A percentile compares a stretch with the other conserved stretches of the same genome.
Conservation (phyloP, 306 rosid genomes). For the Dalbergia cultrata region DNA sequence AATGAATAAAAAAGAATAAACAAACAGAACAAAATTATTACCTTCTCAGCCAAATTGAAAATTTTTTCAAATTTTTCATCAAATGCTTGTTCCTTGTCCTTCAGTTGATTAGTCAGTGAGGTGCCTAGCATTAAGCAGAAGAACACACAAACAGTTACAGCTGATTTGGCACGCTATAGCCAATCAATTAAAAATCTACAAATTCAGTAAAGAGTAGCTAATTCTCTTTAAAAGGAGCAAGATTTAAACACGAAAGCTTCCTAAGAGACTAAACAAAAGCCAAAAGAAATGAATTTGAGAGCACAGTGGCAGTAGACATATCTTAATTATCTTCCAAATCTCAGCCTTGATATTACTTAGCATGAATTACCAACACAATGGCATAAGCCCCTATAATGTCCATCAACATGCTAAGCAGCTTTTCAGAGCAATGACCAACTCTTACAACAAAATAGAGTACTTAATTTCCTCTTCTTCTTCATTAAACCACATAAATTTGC, state of each 20-base stretch:
- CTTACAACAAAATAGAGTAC: constrained; percentile 34
- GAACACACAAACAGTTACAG: constrained; percentile 37
- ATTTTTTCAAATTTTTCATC: constrained; percentile 73
- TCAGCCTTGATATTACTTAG: constrained; percentile 37
- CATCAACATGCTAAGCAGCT: constrained; percentile 40
- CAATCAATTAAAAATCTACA: constrained; percentile 35
- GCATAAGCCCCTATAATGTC: constrained; percentile 34
- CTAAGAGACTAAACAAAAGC: constrained; percentile 38
- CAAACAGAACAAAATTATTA: constrained; percentile 37
- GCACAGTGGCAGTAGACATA: constrained; percentile 37
- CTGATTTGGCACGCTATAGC: constrained; percentile 22
- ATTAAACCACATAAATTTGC: constrained; percentile 33
- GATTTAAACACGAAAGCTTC: constrained; percentile 28
- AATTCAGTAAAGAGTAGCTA: constrained; percentile 30
- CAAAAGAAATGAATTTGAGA: constrained; percentile 36
- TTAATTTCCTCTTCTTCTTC: constrained; percentile 5
- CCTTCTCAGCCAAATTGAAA: constrained; percentile 78
- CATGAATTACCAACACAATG: constrained; percentile 23
- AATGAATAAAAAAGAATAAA: constrained; percentile 8
- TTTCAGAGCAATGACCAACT: constrained; percentile 40
- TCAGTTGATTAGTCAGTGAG: constrained; percentile 75
- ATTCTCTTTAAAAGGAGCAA: constrained; percentile 27
- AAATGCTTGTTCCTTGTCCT: constrained; percentile 81
- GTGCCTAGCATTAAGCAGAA: constrained; percentile 61
- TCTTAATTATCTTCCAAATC: constrained; percentile 29